Conservation (phyloP, 1,139 yeast genomes). For the Komagataea norvegica region DNA sequence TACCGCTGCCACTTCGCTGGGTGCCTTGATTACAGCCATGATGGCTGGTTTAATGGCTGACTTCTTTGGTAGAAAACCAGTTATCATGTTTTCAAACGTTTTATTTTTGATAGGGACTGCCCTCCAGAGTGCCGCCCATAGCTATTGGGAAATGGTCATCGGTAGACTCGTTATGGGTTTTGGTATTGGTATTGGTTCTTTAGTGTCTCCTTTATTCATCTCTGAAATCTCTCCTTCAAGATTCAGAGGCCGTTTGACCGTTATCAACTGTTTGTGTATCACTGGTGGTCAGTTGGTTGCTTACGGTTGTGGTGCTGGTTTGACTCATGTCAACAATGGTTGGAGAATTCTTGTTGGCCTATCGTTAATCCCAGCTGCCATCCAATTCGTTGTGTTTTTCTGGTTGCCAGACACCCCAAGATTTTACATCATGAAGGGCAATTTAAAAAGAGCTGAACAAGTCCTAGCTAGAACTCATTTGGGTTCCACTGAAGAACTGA, state of each 20-base stretch:
- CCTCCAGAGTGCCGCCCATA: slow-evolving; percentile 72
- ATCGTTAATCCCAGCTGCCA: slow-evolving; percentile 79
- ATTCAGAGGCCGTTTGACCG: slow-evolving; percentile 81
- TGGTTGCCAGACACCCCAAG: slow-evolving; percentile 97
- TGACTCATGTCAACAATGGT: slow-evolving; percentile 67
- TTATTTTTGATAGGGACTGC: slow-evolving; percentile 79
- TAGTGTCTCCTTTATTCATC: slow-evolving; percentile 86
- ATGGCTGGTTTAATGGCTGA: slow-evolving; percentile 81
- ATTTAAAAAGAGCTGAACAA: slow-evolving; percentile 55
- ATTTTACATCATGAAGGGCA: slow-evolving; percentile 69
- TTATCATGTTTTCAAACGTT: slow-evolving; percentile 72
- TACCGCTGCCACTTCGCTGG: slow-evolving; percentile 93
- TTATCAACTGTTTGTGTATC: slow-evolving; percentile 40
- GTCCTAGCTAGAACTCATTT: slow-evolving; percentile 59
- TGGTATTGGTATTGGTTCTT: slow-evolving; percentile 93
- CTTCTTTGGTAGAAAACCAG: slow-evolving; percentile 73
- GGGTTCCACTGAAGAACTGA: slow-evolving; percentile 51
- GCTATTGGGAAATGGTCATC: slow-evolving; percentile 85
- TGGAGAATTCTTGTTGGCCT: slow-evolving; percentile 93
- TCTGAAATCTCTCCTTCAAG: slow-evolving; percentile 89
- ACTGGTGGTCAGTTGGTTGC: slow-evolving; percentile 93
- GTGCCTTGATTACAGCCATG: slow-evolving; percentile 78
- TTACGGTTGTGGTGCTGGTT: slow-evolving; percentile 89
- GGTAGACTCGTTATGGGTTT: slow-evolving; percentile 93
- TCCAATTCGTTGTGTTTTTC: slow-evolving; percentile 70